Evolutionary conservation across 164 flowering plant species (phyloP), one percentile per base, ranked within the genome.

Genomic region (Stephania yunnanensis): DNA sequence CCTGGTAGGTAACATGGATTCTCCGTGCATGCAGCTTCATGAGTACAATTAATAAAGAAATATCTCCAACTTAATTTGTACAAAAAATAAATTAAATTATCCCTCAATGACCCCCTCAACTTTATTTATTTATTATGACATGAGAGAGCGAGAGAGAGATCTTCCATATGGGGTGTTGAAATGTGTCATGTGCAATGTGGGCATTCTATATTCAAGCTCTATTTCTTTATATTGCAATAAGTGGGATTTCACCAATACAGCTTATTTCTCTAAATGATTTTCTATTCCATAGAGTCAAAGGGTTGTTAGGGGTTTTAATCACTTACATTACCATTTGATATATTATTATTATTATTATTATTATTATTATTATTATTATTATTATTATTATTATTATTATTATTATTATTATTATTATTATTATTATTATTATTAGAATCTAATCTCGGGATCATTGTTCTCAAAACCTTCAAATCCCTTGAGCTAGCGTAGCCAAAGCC

Each of bases 91-190:
- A 44, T 42, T 7, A 68, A 22, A 70, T 11, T 75, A 44, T 36
- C 36, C 67, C 20, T n/a, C 30, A 46, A 76, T 48, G 20, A 71
- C 48, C 12, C 42, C 42, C 42, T 36, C 44, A 65, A 10, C 45
- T 70, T 29, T 75, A 15, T 10, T 17, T 58, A 5, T 58, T n/a
- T 58, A 17, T 58, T 7, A 8, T 48, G 11, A 58, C 17, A 12
- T 58, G 17, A n/a, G 66, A 61, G 20, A 20, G 77, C 74, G 75
- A 36, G 68, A 74, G 71, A 73, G 31, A 25, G 74, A 72, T 72
- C 69, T 70, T 48, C 73, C 86, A 85, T 85, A 82, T 83, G 87
- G 85, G 82, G 29, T 85, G 86, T 83, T 79, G 73, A 76, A 78
- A 74, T 78, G 52, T 71, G 81, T 79, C 85, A 83, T 79, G 85